Base-by-base conservation (phyloP, 805 yeast species). In the Cyberlindnera euphorbiiphila region DNA sequence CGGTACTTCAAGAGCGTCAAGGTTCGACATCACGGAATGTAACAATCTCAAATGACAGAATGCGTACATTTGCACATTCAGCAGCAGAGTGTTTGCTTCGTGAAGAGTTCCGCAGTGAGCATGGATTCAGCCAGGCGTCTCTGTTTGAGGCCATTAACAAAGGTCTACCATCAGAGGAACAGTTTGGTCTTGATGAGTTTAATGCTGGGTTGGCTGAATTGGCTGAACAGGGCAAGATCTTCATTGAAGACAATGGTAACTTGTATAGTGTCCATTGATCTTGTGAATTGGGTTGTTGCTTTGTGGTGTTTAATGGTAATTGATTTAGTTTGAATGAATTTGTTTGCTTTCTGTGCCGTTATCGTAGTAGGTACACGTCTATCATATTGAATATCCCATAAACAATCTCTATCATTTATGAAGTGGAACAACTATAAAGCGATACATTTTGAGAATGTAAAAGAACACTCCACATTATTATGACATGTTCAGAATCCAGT, bases 121-220 rank as follows among this genome's bases (percentile, higher is more conserved):
- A 60, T 49, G 46, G 50, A 4, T 60, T 65, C 33, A 28, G 53
- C 2, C 42, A 53, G n/a, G 51, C 49, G 9, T 43, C 36, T 12
- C 46, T 69, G n/a, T 28, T 61, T 7, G 55, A 46, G n/a, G 57
- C 51, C 14, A 54, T 69, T 24, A 69, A 69, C 47, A 49, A 54
- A 37, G 39, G 39, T 6, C 47, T 64, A 47, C 54, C 59, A 13
- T 45, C 46, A 9, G 72, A 68, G 37, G 71, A 69, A 31, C 41
- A 41, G 37, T 69, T 64, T 46, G 36, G 51, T 3, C 48, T 34
- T n/a, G 50, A 45, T 9, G 74, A 69, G 48, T 62, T 60, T 8
- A 39, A 39, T 15, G 64, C 67, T 2, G 72, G 68, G 3, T 46
- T 69, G 32, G 37, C 46, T 11, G 42, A 46, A 29, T 53, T 69